Evolutionary conservation across 2,329 filamentous ascomycete species (phyloP), one percentile per base, ranked within the genome.

Genomic region (Aspergillus jensenii): DNA sequence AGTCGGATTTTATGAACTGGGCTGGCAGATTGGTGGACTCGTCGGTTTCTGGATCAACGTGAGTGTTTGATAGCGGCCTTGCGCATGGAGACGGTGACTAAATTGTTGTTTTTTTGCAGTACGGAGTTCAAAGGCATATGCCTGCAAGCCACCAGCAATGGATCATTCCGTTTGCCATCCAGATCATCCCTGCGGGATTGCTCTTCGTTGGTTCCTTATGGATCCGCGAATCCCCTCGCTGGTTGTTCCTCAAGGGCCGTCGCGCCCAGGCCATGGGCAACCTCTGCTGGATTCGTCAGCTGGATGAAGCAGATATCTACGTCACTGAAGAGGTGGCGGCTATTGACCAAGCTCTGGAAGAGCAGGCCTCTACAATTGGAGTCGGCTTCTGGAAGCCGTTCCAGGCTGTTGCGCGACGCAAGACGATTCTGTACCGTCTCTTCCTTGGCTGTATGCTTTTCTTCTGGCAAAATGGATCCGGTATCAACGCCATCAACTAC

Each of bases 401-500:
- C 76, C 70, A 78, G 59, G 77, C 79, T 6, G 79, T 84, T 21
- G 78, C 81, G 79, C 65, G 75, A 84, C 63, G 79, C 76, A 56
- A 82, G 82, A 1, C 8, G 67, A 82, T 90, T 25, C 84, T 84
- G 63, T 90, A 86, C 79, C 84, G 90, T 43, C 87, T 93, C 74
- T 84, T 90, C 71, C 81, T 93, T 11, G 90, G 90, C 46, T 83
- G 84, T 55, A 83, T 90, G 67, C 80, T 93, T 17, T 93, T 93
- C 79, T 78, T 93, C 54, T 91, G 87, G 82, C 90, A 93, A 73
- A 93, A 93, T 66, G 87, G 87, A 49, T 82, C 78, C 3, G 89
- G 89, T 3, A 91, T 91, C 77, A 91, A 91, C 65, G 88, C 89
- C 19, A 87, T 90, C 77, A 91, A 91, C 78, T 91, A 91, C 76